These are phyloP conservation scores for Rhododendron mucronatum DNA, from an alignment of 148 eudicot genomes.

Conservation along the genomic window DNA sequence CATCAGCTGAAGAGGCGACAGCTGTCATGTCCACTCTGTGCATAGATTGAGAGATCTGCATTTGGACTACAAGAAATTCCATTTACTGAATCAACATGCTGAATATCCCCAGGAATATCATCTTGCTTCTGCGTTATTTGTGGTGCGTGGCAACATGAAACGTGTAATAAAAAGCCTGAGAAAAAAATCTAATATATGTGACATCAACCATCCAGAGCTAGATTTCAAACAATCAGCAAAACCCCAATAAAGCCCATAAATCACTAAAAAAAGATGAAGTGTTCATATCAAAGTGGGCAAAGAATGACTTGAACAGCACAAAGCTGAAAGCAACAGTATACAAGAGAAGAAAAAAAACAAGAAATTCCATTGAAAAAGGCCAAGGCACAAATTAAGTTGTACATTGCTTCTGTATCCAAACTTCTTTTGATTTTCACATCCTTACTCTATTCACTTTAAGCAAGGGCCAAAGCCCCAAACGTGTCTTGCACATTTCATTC, in stretches of 20 bases:
- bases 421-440: neutral
- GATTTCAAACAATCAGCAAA: neutral
- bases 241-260: neutral
- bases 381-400: neutral
- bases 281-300: neutral
- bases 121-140: slow-evolving; percentile 25
- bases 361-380: neutral
- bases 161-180: slow-evolving; percentile 21
- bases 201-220: neutral
- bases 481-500: neutral
- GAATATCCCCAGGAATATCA: slow-evolving; percentile 27
- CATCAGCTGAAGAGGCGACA: slow-evolving; percentile 26
- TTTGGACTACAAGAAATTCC: slow-evolving; percentile 23
- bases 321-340: neutral
- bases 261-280: neutral
- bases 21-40: slow-evolving; percentile 28
- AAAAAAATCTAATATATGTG: neutral
- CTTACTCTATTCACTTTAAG: neutral
- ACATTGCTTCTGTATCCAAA: neutral
- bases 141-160: slow-evolving; percentile 21
- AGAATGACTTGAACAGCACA: neutral
- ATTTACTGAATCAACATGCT: slow-evolving; percentile 20
- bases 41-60: slow-evolving; percentile 25
- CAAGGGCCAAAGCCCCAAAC: neutral
- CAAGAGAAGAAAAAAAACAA: neutral